Conservation (phyloP, 2,329 filamentous ascomycete species). For the Neodidymelliopsis sp. region DNA sequence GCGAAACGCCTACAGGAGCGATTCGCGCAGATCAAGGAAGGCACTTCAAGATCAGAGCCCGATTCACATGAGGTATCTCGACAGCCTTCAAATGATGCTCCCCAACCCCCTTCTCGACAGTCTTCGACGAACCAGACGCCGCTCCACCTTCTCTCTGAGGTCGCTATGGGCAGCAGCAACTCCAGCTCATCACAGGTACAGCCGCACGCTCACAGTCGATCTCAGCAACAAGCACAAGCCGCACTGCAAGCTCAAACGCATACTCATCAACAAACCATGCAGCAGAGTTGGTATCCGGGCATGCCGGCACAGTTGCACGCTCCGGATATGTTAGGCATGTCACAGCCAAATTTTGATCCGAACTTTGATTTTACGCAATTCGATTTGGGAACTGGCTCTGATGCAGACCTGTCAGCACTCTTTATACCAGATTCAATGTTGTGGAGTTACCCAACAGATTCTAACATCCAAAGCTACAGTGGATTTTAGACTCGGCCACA, state of each 20-base stretch:
- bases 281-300: constrained; percentile 41
- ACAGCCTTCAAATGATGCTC: constrained; percentile 24
- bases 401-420: constrained; percentile 45
- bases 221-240: constrained; percentile 36
- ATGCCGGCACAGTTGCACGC: constrained; percentile 24
- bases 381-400: constrained; percentile 45
- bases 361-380: constrained; percentile 50
- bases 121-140: constrained; percentile 46
- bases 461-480: constrained; percentile 24
- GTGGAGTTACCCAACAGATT: constrained; percentile 36
- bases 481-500: constrained; percentile 1
- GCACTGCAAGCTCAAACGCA: constrained; percentile 36
- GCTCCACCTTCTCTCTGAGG: constrained; percentile 50
- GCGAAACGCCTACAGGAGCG: constrained; percentile 55
- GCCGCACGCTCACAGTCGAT: constrained; percentile 14
- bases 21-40: constrained; percentile 54
- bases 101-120: constrained; percentile 30
- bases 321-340: constrained; percentile 38
- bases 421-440: constrained; percentile 48
- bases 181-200: constrained; percentile 16
- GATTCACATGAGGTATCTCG: constrained; percentile 33
- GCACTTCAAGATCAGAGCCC: constrained; percentile 43
- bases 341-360: constrained; percentile 39
- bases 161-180: constrained; percentile 48
- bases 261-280: constrained; percentile 27